Conservation (phyloP, 225 moss, liverwort and hornwort species). For the Anthoceros angustus region DNA sequence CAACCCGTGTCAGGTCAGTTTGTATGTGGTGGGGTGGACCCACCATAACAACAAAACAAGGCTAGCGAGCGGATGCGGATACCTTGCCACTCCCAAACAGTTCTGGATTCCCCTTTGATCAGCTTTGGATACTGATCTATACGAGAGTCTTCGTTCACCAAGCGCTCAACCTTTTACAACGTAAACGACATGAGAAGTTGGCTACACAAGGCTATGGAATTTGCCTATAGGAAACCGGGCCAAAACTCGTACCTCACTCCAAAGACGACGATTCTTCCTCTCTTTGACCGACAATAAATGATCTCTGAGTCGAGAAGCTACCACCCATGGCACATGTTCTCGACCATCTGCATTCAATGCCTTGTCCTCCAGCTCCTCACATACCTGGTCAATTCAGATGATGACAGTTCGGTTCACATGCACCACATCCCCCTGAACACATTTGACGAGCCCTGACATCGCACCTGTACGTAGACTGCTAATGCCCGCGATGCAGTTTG, state of each 20-base stretch:
- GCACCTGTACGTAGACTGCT: background rate
- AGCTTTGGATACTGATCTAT: conserved; percentile 95
- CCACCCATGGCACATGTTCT: conserved; percentile 61
- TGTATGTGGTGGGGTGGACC: too few species aligned
- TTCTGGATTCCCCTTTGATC: conserved; percentile 87
- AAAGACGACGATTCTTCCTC: conserved; percentile 48
- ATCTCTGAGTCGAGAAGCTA: conserved; percentile 83
- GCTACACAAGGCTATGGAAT: background rate
- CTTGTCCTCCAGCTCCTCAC: conserved; percentile 79
- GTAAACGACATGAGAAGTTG: conserved; percentile 1
- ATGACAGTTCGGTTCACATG: background rate
- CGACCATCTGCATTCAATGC: conserved; percentile 31
- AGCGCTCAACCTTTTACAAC: conserved; percentile 53
- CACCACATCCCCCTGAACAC: background rate
- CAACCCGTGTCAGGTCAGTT: background rate
- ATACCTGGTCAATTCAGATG: conserved; percentile 30
- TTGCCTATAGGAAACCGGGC: background rate
- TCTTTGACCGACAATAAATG: conserved; percentile 72
- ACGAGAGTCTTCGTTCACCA: conserved; percentile 88
- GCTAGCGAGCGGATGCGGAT: too few species aligned
- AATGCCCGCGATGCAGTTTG: background rate
- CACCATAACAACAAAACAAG: too few species aligned
- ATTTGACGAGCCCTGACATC: background rate
- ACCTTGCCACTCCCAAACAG: conserved; percentile 99
- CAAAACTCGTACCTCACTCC: conserved; percentile 48